A percentile compares a stretch with the other conserved stretches of the same genome.
These are phyloP conservation scores for Yarrowia deformans DNA, from an alignment of 805 yeast species.

Conservation along the genomic window DNA sequence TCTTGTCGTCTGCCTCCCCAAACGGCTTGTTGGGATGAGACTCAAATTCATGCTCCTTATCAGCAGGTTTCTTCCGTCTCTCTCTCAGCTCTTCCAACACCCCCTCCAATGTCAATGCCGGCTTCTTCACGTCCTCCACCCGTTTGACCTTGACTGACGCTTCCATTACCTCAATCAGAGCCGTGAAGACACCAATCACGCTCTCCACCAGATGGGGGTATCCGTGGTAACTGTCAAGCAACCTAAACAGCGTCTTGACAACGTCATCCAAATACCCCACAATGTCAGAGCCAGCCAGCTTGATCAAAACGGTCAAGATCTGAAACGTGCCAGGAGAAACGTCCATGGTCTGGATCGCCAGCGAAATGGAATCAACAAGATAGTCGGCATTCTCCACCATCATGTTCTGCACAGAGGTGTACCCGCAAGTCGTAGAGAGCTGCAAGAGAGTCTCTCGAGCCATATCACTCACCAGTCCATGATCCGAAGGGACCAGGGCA, in stretches of 20 bases:
- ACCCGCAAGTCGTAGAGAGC: constrained; percentile 61
- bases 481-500: constrained; percentile 69
- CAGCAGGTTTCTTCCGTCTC: constrained; percentile 43
- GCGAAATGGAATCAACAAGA: constrained; percentile 77
- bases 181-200: constrained; percentile 68
- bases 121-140: constrained; percentile 39
- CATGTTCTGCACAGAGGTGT: constrained; percentile 59
- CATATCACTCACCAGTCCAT: constrained; percentile 56
- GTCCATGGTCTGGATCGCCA: constrained; percentile 70
- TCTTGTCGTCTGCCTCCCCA: constrained; percentile 33
- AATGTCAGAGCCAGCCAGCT: constrained; percentile 71
- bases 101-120: constrained; percentile 40
- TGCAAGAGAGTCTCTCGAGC: constrained; percentile 62
- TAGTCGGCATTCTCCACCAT: constrained; percentile 79
- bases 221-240: constrained; percentile 86
- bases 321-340: constrained; percentile 77
- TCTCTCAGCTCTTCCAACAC: constrained; percentile 17
- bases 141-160: constrained; percentile 30
- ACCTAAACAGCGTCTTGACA: constrained; percentile 72
- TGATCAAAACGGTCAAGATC: constrained; percentile 71
- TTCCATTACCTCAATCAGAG: constrained; percentile 43
- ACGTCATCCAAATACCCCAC: constrained; percentile 75
- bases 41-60: constrained; percentile 48
- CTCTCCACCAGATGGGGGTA: constrained; percentile 75
- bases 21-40: constrained; percentile 41